Base-by-base conservation (phyloP, 345 rosid genomes). In the Moricandia arvensis region DNA sequence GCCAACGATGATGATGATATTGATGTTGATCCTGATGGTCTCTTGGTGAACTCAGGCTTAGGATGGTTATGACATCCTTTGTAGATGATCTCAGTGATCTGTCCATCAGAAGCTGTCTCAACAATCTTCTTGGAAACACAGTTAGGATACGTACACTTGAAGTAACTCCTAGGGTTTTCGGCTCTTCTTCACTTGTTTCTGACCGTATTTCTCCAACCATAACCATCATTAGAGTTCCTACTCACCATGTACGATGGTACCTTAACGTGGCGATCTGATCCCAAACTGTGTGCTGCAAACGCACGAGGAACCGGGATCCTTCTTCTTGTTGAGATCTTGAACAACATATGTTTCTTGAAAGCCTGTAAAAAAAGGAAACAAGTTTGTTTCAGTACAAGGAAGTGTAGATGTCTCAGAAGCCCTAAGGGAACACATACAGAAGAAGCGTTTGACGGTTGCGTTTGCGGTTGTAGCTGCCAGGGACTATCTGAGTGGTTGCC, bases 11-110 rank as follows among this genome's bases (percentile, higher is more conserved):
- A 31, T 8, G 38, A 35, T 35, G 38, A 8, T 9, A 37, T 37
- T 37, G 49, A 43, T 13, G 53, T n/a, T 45, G 53, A 45, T 45
- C 53, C 53, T 45, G 53, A 45, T 33, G 96, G 88, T 82, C 89
- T 82, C 75, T 89, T 82, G 7, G 91, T 87, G 57, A 89, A 89
- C 81, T 89, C 93, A 63, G 97, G 99, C 81, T 90, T 92, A 9
- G 93, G 96, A 83, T 95, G 99, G 81, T 90, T 92, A 76, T 95
- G 99, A 45, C 83, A 85, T n/a, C 99, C 97, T 82, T 92, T 92
- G 15, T 92, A 95, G 24, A 95, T 97, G 41, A 95, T 95, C 87
- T 92, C 97, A 65, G 99, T 95, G 53, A 95, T 84, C 63, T 95
- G 96, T 21, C 97, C 99, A 76, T 95, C 97, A 24, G 83, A 73